Conservation (phyloP, 2,329 filamentous ascomycete species). For the Fusarium ambrosium region DNA sequence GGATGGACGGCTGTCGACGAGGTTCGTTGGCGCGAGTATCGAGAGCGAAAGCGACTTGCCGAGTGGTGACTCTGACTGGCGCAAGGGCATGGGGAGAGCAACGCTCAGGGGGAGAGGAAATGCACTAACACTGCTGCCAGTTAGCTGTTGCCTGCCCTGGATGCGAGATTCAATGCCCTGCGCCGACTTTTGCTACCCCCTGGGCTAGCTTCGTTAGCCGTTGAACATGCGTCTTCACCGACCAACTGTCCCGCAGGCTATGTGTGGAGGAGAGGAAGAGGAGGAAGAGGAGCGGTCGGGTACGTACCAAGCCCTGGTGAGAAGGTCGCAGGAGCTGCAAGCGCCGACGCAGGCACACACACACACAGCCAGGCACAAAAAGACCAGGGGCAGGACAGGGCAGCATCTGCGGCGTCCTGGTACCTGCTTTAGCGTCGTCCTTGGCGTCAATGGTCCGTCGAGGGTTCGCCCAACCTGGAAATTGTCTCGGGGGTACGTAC, state of each 20-base stretch:
- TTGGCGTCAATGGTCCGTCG: slow-evolving; percentile 38
- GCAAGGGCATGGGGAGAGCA: slow-evolving; percentile 13
- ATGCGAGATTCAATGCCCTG: slow-evolving; percentile 24
- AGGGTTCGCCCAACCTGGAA: slow-evolving; percentile 28
- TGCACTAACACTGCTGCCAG: slow-evolving; percentile 28
- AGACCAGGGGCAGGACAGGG: slow-evolving; percentile 3
- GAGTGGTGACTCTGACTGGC: slow-evolving; percentile 18
- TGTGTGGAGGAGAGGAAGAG: not conserved
- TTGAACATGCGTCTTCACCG: slow-evolving; percentile 40
- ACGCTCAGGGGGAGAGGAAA: not conserved
- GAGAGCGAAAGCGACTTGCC: not conserved
- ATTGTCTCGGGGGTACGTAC: slow-evolving; percentile 34
- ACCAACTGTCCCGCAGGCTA: slow-evolving; percentile 24
- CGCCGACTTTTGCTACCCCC: slow-evolving; percentile 20
- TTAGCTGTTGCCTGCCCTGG: slow-evolving; percentile 24
- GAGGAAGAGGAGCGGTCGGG: not conserved
- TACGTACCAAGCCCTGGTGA: not conserved
- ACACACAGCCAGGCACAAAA: slow-evolving; percentile 24
- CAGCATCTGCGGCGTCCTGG: slow-evolving; percentile 20
- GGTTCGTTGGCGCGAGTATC: not conserved
- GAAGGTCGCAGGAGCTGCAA: slow-evolving; percentile 14
- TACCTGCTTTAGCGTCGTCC: slow-evolving; percentile 41
- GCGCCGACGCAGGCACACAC: slow-evolving; percentile 22
- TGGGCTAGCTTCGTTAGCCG: slow-evolving; percentile 29
- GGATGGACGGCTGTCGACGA: not conserved